Base-by-base conservation (phyloP, 2,329 filamentous ascomycete genomes). In the Fusarium oligoseptatum region DNA sequence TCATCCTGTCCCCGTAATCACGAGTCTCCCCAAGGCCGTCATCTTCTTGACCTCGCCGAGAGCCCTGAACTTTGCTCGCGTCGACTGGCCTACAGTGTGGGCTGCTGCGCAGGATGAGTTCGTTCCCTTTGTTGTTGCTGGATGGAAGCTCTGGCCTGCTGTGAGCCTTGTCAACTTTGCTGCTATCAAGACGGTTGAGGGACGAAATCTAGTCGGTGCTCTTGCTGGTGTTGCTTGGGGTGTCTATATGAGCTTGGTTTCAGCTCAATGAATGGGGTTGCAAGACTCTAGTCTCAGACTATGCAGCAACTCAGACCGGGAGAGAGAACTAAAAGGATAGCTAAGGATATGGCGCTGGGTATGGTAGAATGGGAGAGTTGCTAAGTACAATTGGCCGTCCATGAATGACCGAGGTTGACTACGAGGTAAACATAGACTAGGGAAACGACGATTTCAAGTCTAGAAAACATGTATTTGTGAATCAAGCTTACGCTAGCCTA, bases 201-300 rank as follows among this genome's bases (percentile, higher is more conserved):
- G 88, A 62, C 87, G 94, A 41, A 92, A 93, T 60, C 83, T 95
- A 37, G 88, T 95, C 71, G 93, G 91, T n/a, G 90, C 91, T 74
- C 81, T 92, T 60, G 93, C 92, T 20, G 93, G 94, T 6, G 87
- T 96, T 27, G 88, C 86, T 15, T 96, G 94, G 94, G 92, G 92
- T 0, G 86, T 95, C 48, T 95, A 94, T 81, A 85, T 95, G 83
- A 94, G 92, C 79, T 83, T 95, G 78, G 82, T 90, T 73, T 88
- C 87, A 20, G 80, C 81, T 12, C 72, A 75, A 61, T 83, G 70
- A 77, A 41, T 50, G 9, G 8, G 6, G 8, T 6, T 29, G 15
- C 29, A 34, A 29, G 20, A 39, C 22, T 10, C 32, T 32, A 4
- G 36, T 43, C n/a, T 12, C 20, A n/a, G 4, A 43, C 14, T 27